Base-by-base conservation (phyloP, 1,284 basidiomycete genomes). In the Apiotrichum mycotoxinovorans region DNA sequence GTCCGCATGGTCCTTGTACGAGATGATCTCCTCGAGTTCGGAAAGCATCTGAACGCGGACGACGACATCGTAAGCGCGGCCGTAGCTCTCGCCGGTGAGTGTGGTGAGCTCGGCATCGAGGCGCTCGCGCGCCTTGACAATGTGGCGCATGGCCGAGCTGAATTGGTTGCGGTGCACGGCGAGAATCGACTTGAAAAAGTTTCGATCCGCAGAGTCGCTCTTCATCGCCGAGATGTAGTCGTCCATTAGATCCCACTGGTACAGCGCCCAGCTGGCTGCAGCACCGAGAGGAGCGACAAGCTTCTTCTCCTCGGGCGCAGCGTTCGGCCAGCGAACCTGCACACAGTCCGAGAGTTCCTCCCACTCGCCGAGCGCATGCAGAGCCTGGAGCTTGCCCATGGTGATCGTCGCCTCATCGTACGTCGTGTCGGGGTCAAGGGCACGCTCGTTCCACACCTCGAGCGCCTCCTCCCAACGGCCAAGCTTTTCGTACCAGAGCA, bases 201-300 rank as follows among this genome's bases (percentile, higher is more conserved):
- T 88, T 44, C 92, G 83, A 75, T 98, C 96, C 0, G 94, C 86
- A 9, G 94, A 95, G 71, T 98, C 95, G 33, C 83, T 80, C 70
- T 90, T 91, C 91, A 99, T 96, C 3, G 89, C 89, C 9, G 85
- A 83, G 60, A 98, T 97, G 76, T 96, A 98, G 67, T 94, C 88
- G 60, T 98, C 96, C 96, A 99, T 98, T 10, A 87, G 84, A 69
- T 97, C 93, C 96, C 96, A 99, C 70, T 98, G 92, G 63, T 89
- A 88, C 56, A 97, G 78, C 7, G 92, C 92, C 95, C 96, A 98
- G 5, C 92, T 92, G 1, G 96, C 95, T 0, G 96, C 95, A 0
- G 96, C 91, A 0, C 95, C 96, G 79, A 98, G 87, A 0, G 95
- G 94, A 1, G 96, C 94, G 68, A 98, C 96, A 72, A 91, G 87